Evolutionary conservation across 495 filamentous ascomycete species (phyloP).

Genomic region (Jackrogersella multiformis): DNA sequence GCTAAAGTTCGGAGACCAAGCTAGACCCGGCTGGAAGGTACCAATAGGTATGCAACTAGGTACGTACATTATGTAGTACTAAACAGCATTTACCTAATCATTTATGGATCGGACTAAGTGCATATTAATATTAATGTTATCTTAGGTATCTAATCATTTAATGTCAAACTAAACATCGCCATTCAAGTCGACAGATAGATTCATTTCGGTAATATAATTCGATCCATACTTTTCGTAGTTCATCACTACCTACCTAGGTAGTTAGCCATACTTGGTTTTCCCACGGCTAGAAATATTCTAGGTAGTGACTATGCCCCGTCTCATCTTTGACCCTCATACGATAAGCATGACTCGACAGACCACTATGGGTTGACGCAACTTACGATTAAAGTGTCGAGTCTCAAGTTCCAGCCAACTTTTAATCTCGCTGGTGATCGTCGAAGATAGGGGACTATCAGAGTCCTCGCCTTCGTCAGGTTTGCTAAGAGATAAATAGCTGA

Average conservation of each 20-base stretch:
- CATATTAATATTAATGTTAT: constrained; percentile 3
- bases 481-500: neutral
- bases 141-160: no score
- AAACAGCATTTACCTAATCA: neutral
- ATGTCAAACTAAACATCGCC: no score
- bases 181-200: no score
- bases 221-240: no score
- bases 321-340: constrained; percentile 21
- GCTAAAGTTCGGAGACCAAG: constrained; percentile 9
- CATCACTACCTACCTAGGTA: no score
- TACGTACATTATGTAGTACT: neutral
- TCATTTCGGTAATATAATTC: no score
- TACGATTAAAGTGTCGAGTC: constrained; percentile 15
- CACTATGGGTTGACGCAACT: constrained; percentile 27
- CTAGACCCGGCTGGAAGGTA: constrained; percentile 1
- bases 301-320: neutral
- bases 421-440: neutral
- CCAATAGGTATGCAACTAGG: neutral
- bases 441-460: neutral
- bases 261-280: no score
- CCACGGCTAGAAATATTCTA: neutral
- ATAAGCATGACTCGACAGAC: constrained; percentile 20
- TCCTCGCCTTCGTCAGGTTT: no score
- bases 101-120: neutral
- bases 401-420: neutral